Conservation (phyloP, 805 yeast species). For the Saccharomycodes ludwigii region DNA sequence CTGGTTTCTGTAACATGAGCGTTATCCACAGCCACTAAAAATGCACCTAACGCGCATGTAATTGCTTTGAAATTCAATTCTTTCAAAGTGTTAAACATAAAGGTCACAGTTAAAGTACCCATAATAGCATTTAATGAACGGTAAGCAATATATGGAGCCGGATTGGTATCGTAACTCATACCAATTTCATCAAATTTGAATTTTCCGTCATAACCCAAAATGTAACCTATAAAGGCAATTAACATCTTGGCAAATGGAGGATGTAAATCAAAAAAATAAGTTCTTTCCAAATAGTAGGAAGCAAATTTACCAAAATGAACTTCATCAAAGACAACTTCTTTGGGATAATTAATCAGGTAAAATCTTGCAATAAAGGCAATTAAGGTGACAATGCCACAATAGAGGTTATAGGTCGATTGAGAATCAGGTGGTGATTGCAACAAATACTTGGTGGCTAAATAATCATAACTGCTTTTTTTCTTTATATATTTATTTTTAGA, state of each 20-base stretch:
- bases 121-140: slow-evolving; percentile 70
- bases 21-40: slow-evolving; percentile 72
- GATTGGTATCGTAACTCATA: slow-evolving; percentile 59
- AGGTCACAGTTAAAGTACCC: slow-evolving; percentile 72
- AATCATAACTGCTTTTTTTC: slow-evolving; percentile 4
- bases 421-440: slow-evolving; percentile 17
- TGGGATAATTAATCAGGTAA: slow-evolving; percentile 48
- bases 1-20: slow-evolving; percentile 88
- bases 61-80: slow-evolving; percentile 70
- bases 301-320: slow-evolving; percentile 84
- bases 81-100: slow-evolving; percentile 75
- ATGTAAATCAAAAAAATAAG: slow-evolving; percentile 91
- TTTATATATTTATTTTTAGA: slow-evolving; percentile 4
- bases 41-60: slow-evolving; percentile 65
- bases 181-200: slow-evolving; percentile 90
- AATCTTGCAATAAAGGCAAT: slow-evolving; percentile 59
- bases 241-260: slow-evolving; percentile 95
- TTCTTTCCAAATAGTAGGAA: slow-evolving; percentile 72
- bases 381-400: slow-evolving; percentile 48
- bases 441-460: slow-evolving; percentile 19
- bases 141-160: slow-evolving; percentile 78
- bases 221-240: slow-evolving; percentile 81
- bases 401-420: slow-evolving; percentile 29
- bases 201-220: slow-evolving; percentile 82
- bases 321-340: slow-evolving; percentile 75